A percentile compares a stretch with the other conserved stretches of the same genome.
phyloP scores from a whole-genome alignment of 2,329 filamentous ascomycete genomes.

The Beauveria varroae region DNA sequence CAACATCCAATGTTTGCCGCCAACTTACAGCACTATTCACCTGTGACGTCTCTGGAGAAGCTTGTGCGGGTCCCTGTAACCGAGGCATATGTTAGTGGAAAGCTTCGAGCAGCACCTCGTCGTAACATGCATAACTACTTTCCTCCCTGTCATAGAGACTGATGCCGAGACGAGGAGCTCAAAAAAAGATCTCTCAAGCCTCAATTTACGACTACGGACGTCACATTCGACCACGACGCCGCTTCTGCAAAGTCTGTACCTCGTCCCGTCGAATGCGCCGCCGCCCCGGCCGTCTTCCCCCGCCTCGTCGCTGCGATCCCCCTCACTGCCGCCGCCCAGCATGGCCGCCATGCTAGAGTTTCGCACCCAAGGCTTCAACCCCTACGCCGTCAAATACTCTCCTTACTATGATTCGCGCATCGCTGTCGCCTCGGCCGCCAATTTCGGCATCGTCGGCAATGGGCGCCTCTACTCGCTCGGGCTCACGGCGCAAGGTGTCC shows the following conservation, averaged over 20 bases:
- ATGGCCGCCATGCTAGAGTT: conserved; percentile 79
- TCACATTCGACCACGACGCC: neutral
- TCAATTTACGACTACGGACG: neutral
- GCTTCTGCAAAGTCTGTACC: neutral
- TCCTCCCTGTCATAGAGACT: neutral
- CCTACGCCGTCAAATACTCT: conserved; percentile 96
- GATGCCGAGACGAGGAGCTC: neutral
- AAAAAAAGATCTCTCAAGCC: neutral
- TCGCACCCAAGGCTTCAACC: conserved; percentile 88
- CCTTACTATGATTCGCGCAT: conserved; percentile 95
- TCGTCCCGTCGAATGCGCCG: neutral
- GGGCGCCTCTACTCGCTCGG: conserved; percentile 80
- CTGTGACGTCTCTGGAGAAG: conserved; percentile 9
- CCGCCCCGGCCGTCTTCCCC: neutral
- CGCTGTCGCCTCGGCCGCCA: conserved; percentile 82
- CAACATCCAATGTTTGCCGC: neutral
- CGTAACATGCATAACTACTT: neutral
- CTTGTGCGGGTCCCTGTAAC: conserved; percentile 16
- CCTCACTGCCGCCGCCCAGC: conserved; percentile 11
- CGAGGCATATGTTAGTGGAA: conserved; percentile 27
- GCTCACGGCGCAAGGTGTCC: conserved; percentile 74
- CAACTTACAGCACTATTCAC: neutral
- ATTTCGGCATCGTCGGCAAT: conserved; percentile 96
- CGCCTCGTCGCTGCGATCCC: neutral
- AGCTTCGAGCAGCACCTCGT: conserved; percentile 2